Base-by-base conservation (phyloP, 768 basidiomycete species). In the Omphalotus guepiniiformis region DNA sequence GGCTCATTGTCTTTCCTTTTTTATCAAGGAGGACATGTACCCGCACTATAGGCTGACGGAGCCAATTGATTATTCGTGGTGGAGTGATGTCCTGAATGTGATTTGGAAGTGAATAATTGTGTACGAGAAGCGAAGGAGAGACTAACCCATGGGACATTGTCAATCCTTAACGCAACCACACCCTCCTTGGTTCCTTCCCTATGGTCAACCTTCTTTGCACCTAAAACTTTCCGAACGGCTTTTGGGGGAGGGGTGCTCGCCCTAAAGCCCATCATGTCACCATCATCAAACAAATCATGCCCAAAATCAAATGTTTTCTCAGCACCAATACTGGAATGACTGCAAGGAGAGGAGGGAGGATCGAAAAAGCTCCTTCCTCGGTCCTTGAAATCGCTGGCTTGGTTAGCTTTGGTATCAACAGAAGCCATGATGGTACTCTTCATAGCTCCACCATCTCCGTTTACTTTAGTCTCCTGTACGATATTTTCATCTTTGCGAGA, bases 91-190 rank as follows among this genome's bases (percentile, higher is more conserved):
- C 90, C 88, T 91, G 50, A 43, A 43, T 21, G 30, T 38, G 27
- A 30, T 51, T 19, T 44, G 37, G 19, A 42, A 19, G 28, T 40
- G 27, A 7, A 39, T 22, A 28, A 19, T 15, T 11, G 42, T 27
- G 43, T 26, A 40, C 2, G 25, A 19, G 26, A 42, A 43, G 34
- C 41, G 34, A 34, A n/a, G n/a, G n/a, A n/a, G n/a, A n/a, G 16
- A 58, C 78, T 35, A 57, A 89, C 88, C 89, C 89, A 92, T 41
- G 90, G 90, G 45, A 92, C 88, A 56, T 93, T 92, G 61, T 92
- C 90, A 54, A 93, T 86, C 21, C 90, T 72, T 36, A 93, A 72
- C 11, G 92, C 88, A 25, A 82, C 71, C 21, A 74, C 67, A 28
- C 79, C 75, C 9, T n/a, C 30, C 9, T 9, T n/a, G n/a, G 30